Conservation (phyloP, 2,329 filamentous ascomycete genomes). For the Ceratocystis eucalypticola region DNA sequence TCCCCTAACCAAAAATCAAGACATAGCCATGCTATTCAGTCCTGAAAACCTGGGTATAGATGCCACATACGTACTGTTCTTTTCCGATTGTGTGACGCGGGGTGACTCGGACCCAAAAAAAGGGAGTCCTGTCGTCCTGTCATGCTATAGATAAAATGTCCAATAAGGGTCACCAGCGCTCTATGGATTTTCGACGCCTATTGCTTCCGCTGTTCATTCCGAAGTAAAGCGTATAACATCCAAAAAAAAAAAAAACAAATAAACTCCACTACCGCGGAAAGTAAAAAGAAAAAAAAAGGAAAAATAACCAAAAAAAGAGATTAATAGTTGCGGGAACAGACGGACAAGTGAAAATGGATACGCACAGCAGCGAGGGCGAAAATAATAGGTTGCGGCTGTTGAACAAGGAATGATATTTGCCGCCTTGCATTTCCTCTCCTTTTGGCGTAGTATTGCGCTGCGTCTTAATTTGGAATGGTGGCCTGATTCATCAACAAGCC, state of each 20-base stretch:
- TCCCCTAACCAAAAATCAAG: not conserved
- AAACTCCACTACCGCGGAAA: not conserved
- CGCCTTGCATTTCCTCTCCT: not conserved
- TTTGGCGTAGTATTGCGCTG: not conserved
- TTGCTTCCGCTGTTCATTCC: not conserved
- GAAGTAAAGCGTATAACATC: constrained; percentile 1
- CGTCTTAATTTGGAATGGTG: too few relatives aligned
- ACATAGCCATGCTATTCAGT: not conserved
- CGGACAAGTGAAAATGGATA: not conserved
- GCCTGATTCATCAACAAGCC: not conserved
- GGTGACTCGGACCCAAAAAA: not conserved
- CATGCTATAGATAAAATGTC: not conserved
- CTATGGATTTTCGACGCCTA: not conserved
- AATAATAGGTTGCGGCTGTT: not conserved
- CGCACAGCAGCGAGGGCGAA: not conserved
- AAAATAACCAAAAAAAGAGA: not conserved
- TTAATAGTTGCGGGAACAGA: not conserved
- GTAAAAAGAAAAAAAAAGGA: not conserved
- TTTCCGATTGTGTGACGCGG: not conserved
- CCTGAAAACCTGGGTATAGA: not conserved
- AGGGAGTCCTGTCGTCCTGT: not conserved
- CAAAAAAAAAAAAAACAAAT: not conserved
- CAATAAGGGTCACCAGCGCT: not conserved
- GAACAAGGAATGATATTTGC: not conserved
- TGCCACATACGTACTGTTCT: not conserved